phyloP scores from a whole-genome alignment of 2,329 filamentous ascomycete species.

The Aspergillus ochraceus region DNA sequence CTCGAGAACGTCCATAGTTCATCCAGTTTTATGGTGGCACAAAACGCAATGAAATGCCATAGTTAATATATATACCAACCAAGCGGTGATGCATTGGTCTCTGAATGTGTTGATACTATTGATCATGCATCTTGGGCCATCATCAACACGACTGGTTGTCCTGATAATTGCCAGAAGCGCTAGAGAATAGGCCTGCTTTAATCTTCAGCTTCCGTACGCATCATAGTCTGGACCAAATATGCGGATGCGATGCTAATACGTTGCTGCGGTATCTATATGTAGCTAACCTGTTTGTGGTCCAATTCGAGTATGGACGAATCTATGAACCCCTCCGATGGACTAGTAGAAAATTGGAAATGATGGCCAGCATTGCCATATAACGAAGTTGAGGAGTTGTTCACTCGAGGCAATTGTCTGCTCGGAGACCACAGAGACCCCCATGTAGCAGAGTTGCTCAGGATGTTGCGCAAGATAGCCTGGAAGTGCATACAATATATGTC shows the following conservation, averaged over 20 bases:
- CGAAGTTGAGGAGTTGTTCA: no score
- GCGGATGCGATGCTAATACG: neutral
- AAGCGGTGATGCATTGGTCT: neutral
- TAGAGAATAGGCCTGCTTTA: neutral
- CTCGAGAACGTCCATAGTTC: neutral
- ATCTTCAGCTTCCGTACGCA: neutral
- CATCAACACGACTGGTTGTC: neutral
- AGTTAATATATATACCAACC: no score
- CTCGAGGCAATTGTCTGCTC: no score
- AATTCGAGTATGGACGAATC: no score
- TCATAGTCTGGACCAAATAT: neutral
- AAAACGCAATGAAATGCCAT: neutral
- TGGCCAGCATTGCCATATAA: no score
- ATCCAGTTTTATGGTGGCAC: neutral
- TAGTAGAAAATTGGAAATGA: no score
- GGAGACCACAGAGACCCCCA: no score
- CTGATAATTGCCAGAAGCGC: neutral
- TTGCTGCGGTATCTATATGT: neutral
- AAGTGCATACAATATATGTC: no score
- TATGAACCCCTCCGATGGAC: no score
- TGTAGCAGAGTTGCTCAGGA: no score
- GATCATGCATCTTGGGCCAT: neutral
- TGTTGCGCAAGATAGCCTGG: no score
- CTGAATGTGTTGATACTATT: neutral
- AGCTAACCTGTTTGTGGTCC: no score